Percentiles rank a stretch among this genome's conserved stretches.
phyloP scores from a whole-genome alignment of 495 filamentous ascomycete species.

The Pseudomonodictys pantanalensis region DNA sequence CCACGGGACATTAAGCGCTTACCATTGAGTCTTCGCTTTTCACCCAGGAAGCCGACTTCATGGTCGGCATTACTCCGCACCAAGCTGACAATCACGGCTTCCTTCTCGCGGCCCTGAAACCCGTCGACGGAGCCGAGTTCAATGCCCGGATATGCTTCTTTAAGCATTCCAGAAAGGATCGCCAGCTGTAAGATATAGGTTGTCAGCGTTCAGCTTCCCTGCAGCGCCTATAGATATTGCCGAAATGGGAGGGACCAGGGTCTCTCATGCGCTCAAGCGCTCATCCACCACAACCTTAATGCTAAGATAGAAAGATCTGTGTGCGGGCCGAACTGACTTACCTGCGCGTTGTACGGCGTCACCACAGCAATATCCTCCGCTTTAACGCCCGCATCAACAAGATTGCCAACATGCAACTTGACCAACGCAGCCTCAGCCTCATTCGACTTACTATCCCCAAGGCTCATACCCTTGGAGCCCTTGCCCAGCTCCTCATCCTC shows the following conservation, averaged over 20 bases:
- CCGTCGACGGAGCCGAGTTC: constrained; percentile 95
- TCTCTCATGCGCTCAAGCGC: constrained; percentile 8
- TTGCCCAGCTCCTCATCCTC: constrained; percentile 53
- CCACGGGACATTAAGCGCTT: no score
- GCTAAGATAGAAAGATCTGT: no score
- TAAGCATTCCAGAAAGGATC: constrained; percentile 68
- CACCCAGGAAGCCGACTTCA: constrained; percentile 92
- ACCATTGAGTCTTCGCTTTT: constrained; percentile 91
- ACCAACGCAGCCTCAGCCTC: constrained; percentile 85
- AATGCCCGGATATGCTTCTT: constrained; percentile 75
- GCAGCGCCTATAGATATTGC: background rate
- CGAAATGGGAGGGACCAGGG: background rate
- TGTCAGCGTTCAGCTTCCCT: no score
- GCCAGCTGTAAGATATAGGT: constrained; percentile 52
- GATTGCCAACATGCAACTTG: constrained; percentile 63
- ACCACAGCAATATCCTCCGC: constrained; percentile 87
- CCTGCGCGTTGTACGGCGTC: constrained; percentile 95
- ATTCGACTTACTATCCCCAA: constrained; percentile 90
- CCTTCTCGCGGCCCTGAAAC: constrained; percentile 96
- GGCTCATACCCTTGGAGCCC: constrained; percentile 50
- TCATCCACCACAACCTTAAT: no score
- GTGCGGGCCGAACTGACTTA: constrained; percentile 40
- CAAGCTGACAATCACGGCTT: constrained; percentile 85
- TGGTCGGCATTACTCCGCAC: constrained; percentile 83
- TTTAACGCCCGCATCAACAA: constrained; percentile 75